Conservation (phyloP, 306 rosid genomes). For the Pyrus bretschneideri region DNA sequence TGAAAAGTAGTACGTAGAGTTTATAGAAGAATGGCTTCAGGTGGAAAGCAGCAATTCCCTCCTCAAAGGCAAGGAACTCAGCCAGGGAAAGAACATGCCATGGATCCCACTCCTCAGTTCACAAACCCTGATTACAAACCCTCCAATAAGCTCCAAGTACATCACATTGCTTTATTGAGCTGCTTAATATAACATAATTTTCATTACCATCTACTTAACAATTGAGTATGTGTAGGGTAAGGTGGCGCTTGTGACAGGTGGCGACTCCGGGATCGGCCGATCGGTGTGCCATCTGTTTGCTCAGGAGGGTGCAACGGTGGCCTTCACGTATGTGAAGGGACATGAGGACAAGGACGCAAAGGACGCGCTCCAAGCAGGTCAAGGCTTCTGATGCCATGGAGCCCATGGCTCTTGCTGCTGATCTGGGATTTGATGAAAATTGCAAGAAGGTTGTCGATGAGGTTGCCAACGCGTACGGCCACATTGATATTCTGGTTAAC, state of each 20-base stretch:
- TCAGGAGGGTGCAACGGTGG: constrained; percentile 72
- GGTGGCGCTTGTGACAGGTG: constrained; percentile 66
- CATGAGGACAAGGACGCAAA: constrained; percentile 63
- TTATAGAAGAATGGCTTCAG: constrained; percentile 57
- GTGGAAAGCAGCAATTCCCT: constrained; percentile 36
- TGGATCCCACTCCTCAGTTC: constrained; percentile 78
- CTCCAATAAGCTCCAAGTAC: constrained; percentile 64
- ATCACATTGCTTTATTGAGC: neutral
- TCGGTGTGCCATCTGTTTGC: constrained; percentile 62
- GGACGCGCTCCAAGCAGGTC: constrained; percentile 40
- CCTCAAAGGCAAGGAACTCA: constrained; percentile 55
- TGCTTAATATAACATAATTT: neutral
- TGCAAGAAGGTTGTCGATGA: constrained; percentile 57
- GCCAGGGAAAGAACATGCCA: constrained; percentile 69
- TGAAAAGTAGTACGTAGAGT: neutral
- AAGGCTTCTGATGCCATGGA: constrained; percentile 46
- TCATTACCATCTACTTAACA: neutral
- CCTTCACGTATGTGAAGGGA: constrained; percentile 69
- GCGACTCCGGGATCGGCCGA: constrained; percentile 79
- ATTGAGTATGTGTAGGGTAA: constrained; percentile 43
- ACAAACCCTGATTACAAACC: constrained; percentile 50
- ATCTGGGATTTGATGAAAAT: constrained; percentile 64
- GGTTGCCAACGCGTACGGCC: constrained; percentile 46
- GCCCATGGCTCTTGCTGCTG: constrained; percentile 63
- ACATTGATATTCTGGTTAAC: constrained; percentile 58